Evolutionary conservation across 495 filamentous ascomycete species (phyloP), one percentile per base, ranked within the genome.

Genomic region (Penicillium pancosmium): DNA sequence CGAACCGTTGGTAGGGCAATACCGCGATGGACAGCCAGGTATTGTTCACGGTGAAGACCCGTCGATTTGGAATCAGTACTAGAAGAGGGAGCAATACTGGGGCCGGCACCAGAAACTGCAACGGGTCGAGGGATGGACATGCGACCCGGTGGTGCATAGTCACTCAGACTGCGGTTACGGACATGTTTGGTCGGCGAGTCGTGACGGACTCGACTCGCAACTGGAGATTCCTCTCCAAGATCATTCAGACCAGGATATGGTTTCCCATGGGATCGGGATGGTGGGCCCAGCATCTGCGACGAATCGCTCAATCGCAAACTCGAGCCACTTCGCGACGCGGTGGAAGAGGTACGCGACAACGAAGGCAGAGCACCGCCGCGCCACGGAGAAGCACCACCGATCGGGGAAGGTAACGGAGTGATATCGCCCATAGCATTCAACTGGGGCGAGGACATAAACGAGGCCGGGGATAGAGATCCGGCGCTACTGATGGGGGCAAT

Each of bases 351-450:
- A n/a, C 77, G 73, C 25, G 68, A 81, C 50, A 65, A 60, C 47
- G 61, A 84, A 68, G 65, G 76, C 67, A 57, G 73, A 77, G 58
- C 83, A 78, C 76, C 66, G 78, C 78, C 64, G 78, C 84, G 56
- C 86, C 86, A 71, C n/a, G 93, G 89, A 8, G 89, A 91, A 46
- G 88, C 87, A 8, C 82, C 82, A 56, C 90, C 78, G 40, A 97
- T 82, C 8, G 94, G 94, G 5, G 94, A 97, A 11, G 94, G 94
- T 21, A 98, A 74, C 52, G 94, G 94, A 5, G 94, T 98, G 56
- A 98, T 87, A 66, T 97, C 91, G 40, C 85, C 84, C 84, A 97
- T 87, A 18, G 92, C 90, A 56, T 86, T 85, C 40, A 96, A 81
- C 57, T 88, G 84, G 3, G 92, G 92, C 16, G 87, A 90, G 5